A percentile compares a stretch with the other conserved stretches of the same genome.
Conservation (phyloP, 2,329 filamentous ascomycete genomes). For the Fusarium secorum region DNA sequence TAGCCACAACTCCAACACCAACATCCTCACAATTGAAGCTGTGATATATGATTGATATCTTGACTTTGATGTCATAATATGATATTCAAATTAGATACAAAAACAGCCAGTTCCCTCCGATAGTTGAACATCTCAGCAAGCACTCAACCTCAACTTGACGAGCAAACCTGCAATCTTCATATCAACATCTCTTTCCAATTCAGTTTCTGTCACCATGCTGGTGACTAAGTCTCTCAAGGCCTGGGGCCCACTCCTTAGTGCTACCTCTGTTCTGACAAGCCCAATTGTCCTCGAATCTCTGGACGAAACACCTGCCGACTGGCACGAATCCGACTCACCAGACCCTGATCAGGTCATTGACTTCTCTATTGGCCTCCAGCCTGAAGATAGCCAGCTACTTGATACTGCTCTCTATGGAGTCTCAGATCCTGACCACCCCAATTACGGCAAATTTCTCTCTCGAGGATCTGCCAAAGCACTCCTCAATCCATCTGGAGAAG, state of each 20-base stretch:
- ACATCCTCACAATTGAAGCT: background rate
- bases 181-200: background rate
- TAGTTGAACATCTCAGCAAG: background rate
- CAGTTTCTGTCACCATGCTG: conserved; percentile 2
- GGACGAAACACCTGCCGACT: conserved; percentile 31
- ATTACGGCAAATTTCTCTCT: conserved; percentile 59
- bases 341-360: conserved; percentile 33
- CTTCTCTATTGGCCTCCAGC: conserved; percentile 44
- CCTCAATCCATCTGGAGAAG: conserved; percentile 52
- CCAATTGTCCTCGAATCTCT: conserved; percentile 38
- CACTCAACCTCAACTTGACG: background rate
- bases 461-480: conserved; percentile 59
- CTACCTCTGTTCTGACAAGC: background rate
- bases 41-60: background rate
- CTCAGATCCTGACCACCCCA: conserved; percentile 55
- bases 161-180: background rate
- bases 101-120: background rate
- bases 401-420: conserved; percentile 57
- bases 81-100: conserved; percentile 17
- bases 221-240: background rate
- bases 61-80: background rate
- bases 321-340: conserved; percentile 33
- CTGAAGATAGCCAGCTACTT: conserved; percentile 42
- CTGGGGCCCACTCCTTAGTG: conserved; percentile 19
- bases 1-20: conserved; percentile 7